Base-by-base conservation (phyloP, 176 grass and related monocot genomes). In the Lolium rigidum region DNA sequence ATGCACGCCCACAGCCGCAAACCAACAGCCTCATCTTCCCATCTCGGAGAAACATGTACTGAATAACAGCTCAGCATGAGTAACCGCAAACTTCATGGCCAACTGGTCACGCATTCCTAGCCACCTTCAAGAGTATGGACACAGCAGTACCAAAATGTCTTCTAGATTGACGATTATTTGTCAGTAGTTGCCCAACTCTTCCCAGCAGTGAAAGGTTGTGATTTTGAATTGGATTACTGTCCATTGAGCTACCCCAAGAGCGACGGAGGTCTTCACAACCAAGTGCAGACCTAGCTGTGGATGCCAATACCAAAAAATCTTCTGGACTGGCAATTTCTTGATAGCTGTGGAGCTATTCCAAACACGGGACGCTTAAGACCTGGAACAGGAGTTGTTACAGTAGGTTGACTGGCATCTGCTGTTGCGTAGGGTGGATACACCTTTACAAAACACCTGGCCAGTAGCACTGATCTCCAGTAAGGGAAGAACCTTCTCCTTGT, bases 341-440 rank as follows among this genome's bases (percentile, higher is more conserved):
- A 37, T 31, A 37, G 14, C 17, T 66, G 63, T 35, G 26, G 63
- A 66, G 26, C 26, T 37, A 15, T 37, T 35, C 63, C 63, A 6
- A 67, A 2, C 26, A 16, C 28, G 1, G 63, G 63, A 67, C 35
- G 63, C 63, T 67, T 67, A 67, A 37, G 63, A 8, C 63, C 63
- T 67, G 25, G 63, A 67, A 67, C 26, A 17, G 28, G 63, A 67
- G 63, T 67, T 15, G 63, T 26, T 16, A 37, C 26, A 37, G 63
- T 67, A 67, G 63, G 63, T 37, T 28, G 63, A 67, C 26, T 67
- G 63, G 63, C 63, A n/a, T 16, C 64, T 13, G 3, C 52, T 49
- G 10, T 17, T 74, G 70, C 83, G 74, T 84, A 75, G 26, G 80
- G 16, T 70, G 80, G 80, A 57, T 70, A 82, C 48, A 82, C 64